A percentile compares a stretch with the other conserved stretches of the same genome.
phyloP scores from a whole-genome alignment of 768 basidiomycete species.

The Lentinula guzmanii region DNA sequence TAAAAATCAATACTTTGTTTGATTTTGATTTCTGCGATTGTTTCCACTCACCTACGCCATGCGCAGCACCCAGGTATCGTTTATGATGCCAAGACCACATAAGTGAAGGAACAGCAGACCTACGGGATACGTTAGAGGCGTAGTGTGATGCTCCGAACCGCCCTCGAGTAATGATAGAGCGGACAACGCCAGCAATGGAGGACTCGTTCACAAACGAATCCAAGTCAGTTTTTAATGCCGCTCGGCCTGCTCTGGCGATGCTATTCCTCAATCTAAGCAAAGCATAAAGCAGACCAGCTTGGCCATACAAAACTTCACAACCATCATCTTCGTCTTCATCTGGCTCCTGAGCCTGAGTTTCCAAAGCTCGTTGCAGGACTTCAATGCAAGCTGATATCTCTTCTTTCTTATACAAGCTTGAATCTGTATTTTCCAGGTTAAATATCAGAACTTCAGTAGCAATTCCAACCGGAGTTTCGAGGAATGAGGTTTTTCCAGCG shows the following conservation, averaged over 20 bases:
- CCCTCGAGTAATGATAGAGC: constrained; percentile 42
- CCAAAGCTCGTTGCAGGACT: background rate
- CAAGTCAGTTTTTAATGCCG: background rate
- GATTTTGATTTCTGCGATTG: background rate
- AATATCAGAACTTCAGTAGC: constrained; percentile 1
- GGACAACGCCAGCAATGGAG: constrained; percentile 29
- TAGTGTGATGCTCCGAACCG: constrained; percentile 14
- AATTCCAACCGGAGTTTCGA: constrained; percentile 6
- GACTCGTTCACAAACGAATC: constrained; percentile 27
- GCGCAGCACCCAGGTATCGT: constrained; percentile 50
- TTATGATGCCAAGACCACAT: constrained; percentile 62
- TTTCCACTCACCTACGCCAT: constrained; percentile 47
- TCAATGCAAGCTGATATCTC: background rate
- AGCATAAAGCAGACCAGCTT: constrained; percentile 51
- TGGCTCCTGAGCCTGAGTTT: background rate
- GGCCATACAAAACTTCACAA: constrained; percentile 55
- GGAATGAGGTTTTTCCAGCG: background rate
- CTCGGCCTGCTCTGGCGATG: background rate
- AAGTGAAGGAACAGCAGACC: constrained; percentile 28
- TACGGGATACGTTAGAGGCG: constrained; percentile 3
- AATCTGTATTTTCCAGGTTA: background rate
- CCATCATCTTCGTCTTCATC: constrained; percentile 31
- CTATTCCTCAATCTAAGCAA: constrained; percentile 38
- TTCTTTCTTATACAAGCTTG: background rate
- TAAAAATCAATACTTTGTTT: background rate